Base-by-base conservation (phyloP, 2,329 filamentous ascomycete genomes). In the Stachybotrys echinatus region DNA sequence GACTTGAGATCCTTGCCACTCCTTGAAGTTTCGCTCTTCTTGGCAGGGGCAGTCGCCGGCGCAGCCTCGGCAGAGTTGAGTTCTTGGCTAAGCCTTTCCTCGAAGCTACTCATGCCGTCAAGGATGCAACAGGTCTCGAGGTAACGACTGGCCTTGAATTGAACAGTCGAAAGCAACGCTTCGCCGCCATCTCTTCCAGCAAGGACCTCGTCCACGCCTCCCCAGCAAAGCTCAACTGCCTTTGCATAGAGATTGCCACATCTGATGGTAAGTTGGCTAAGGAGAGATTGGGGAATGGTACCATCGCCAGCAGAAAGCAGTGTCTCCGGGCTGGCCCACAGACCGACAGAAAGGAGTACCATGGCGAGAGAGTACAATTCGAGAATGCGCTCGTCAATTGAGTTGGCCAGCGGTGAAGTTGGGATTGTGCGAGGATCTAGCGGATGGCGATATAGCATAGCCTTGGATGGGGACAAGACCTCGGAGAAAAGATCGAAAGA, bases 231-330 rank as follows among this genome's bases (percentile, higher is more conserved):
- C 61, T 87, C 80, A 2, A 89, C 87, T 1, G 86, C 87, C 60
- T 84, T 86, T 77, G 84, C 85, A 65, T 90, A 92, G 0, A 87
- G 74, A 7, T 82, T 87, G 14, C 88, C 87, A 56, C 88, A 91
- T 61, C 82, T 81, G 4, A 82, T 79, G 0, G 83, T 78, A 2
- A 90, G 70, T 54, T 82, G 80, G 2, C 83, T 76, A 3, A 88
- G 68, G 0, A 82, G 75, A 23, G 84, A 79, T 52, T 84, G 80
- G 1, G 80, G 70, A 22, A 88, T 78, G 60, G 76, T 75, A 12
- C 82, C 65, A 0, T 69, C 67, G 42, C 65, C 74, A 12, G 52
- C 31, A 37, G 70, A 67, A 0, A 75, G 65, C 1, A 75, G 71
- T 18, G 74, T 71, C 49, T 82, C 79, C 0, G 90, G 73, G 12